Base-by-base conservation (phyloP, 2,329 filamentous ascomycete species). In the Fusarium avenaceum region DNA sequence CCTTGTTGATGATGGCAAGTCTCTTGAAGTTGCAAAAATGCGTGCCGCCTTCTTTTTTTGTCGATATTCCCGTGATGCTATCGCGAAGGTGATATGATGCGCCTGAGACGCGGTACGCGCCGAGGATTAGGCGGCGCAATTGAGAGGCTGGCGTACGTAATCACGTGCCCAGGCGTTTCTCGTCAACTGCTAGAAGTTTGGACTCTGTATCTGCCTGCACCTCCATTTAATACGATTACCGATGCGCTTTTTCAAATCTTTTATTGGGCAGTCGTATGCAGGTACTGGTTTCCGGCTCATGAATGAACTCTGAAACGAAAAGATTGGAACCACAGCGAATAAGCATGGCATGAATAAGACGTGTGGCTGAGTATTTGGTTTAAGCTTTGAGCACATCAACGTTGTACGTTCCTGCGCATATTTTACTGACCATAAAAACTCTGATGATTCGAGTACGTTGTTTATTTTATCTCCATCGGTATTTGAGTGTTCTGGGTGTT, bases 41-140 rank as follows among this genome's bases (percentile, higher is more conserved):
- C 48, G 50, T 43, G 51, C 32, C 47, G 57, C 50, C 42, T 47
- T 49, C 19, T 19, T 56, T 53, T 70, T 65, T 56, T 67, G 64
- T 57, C 54, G 62, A 50, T 63, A 65, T 66, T 54, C 54, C 67
- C 49, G 54, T 56, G 69, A 70, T 67, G 69, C 69, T 68, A 60
- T 66, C 65, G 67, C 61, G 72, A 63, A 63, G 48, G 59, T 74
- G 71, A 69, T 72, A 71, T 69, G 72, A 73, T 70, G 64, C 56
- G 60, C 63, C 45, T 33, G 35, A 38, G 67, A 70, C 74, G 76
- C 75, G 74, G 69, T 70, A 69, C 70, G 75, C 76, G 72, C 76
- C 76, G 76, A 78, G 50, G 76, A 75, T 78, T 78, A 78, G 71
- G 75, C 76, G 76, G 75, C 75, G 73, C 75, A 72, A 74, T 64